These are phyloP conservation scores for Pyracantha coccinea DNA, from an alignment of 331 rosid genomes.

Conservation along the genomic window DNA sequence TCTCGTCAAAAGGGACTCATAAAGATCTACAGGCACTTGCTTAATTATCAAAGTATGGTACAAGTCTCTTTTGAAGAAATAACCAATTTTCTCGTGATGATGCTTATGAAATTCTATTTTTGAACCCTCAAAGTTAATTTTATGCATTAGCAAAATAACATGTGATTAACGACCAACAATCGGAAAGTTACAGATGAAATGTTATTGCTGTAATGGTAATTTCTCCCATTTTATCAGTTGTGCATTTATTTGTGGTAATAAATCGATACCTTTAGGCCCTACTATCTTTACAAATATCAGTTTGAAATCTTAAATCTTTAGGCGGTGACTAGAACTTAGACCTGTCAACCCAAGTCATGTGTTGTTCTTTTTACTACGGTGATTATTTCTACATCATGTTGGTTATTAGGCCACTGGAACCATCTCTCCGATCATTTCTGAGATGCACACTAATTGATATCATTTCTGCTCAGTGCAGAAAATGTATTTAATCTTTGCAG, in stretches of 20 bases:
- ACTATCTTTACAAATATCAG: neutral
- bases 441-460: slow-evolving; percentile 21
- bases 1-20: slow-evolving; percentile 96
- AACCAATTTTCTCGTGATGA: neutral
- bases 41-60: slow-evolving; percentile 72
- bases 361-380: neutral
- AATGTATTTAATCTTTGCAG: slow-evolving; percentile 76
- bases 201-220: neutral
- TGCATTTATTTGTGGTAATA: neutral
- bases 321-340: neutral
- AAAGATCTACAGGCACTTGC: slow-evolving; percentile 95
- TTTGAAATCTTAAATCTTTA: neutral
- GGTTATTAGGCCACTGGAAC: neutral
- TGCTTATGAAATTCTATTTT: neutral
- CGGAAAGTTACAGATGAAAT: neutral
- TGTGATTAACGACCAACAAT: neutral
- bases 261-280: neutral
- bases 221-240: neutral
- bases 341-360: neutral
- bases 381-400: neutral
- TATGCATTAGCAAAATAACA: neutral
- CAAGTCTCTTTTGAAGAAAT: slow-evolving; percentile 10
- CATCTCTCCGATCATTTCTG: slow-evolving; percentile 14
- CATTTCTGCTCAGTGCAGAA: slow-evolving; percentile 53
- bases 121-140: neutral